These are phyloP conservation scores for Syzygium oleosum DNA, from an alignment of 345 rosid species.

Conservation along the genomic window DNA sequence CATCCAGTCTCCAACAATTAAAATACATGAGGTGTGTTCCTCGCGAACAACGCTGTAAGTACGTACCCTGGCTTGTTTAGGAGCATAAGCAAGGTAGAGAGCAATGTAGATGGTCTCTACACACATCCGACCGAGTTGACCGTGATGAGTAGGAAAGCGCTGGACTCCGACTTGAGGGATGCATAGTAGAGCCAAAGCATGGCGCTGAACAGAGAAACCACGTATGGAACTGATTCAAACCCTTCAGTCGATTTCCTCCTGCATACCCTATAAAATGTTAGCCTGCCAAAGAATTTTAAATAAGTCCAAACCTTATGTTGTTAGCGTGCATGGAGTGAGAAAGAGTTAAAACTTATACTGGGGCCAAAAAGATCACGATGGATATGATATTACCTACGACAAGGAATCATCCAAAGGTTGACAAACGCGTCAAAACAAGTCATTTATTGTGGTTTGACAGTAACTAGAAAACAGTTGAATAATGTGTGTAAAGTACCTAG, in stretches of 20 bases:
- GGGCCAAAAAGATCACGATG: conserved; percentile 50
- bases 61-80: conserved; percentile 43
- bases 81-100: conserved; percentile 54
- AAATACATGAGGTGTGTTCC: not conserved
- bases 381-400: conserved; percentile 57
- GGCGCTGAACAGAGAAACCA: conserved; percentile 40
- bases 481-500: conserved; percentile 11
- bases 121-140: conserved; percentile 76
- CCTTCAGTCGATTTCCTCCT: conserved; percentile 61
- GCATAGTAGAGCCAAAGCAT: conserved; percentile 63
- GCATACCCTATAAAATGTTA: conserved; percentile 45
- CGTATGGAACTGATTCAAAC: conserved; percentile 56
- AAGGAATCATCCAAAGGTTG: not conserved
- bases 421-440: not conserved
- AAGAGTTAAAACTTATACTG: conserved; percentile 42
- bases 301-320: not conserved
- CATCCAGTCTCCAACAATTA: not conserved
- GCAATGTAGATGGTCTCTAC: conserved; percentile 57
- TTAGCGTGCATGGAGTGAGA: not conserved
- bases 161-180: conserved; percentile 23
- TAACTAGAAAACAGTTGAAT: not conserved
- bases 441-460: not conserved
- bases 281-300: conserved; percentile 18
- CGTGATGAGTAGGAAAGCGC: conserved; percentile 67
- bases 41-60: not conserved